A percentile compares a stretch with the other conserved stretches of the same genome.
Conservation (phyloP, 306 rosid species). For the Corylus avellana region DNA sequence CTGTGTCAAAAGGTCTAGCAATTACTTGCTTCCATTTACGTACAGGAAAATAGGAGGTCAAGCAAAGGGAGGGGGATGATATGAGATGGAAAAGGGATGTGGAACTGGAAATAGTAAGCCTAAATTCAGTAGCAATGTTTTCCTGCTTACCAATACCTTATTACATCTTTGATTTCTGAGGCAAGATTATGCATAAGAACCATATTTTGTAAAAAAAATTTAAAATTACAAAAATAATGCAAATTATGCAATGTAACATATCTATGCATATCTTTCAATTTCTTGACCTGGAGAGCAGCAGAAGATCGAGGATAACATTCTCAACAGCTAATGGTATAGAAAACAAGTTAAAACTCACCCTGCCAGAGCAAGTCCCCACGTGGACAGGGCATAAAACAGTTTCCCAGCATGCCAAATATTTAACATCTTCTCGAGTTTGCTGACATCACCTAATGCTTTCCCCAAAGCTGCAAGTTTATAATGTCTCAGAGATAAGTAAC, state of each 20-base stretch:
- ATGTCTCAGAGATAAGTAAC: slow-evolving; percentile 24
- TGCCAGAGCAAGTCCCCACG: slow-evolving; percentile 95
- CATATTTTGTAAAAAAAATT: neutral
- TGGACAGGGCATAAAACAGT: slow-evolving; percentile 74
- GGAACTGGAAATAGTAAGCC: too few species aligned
- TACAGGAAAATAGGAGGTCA: neutral
- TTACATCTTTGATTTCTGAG: neutral
- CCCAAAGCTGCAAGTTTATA: slow-evolving; percentile 58
- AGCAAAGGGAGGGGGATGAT: neutral
- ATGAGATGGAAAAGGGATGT: too few species aligned
- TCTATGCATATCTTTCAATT: neutral
- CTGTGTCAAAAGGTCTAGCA: neutral
- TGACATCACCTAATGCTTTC: slow-evolving; percentile 64
- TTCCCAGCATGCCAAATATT: slow-evolving; percentile 86
- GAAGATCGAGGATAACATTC: neutral
- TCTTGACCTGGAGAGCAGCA: slow-evolving; percentile 6
- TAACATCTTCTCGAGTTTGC: slow-evolving; percentile 65
- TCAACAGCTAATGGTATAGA: slow-evolving; percentile 5
- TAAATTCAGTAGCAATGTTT: neutral
- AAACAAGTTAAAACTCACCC: slow-evolving; percentile 51
- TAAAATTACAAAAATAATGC: neutral
- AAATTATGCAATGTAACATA: neutral
- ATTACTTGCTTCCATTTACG: neutral
- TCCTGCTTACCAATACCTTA: neutral
- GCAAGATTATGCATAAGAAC: neutral